These are phyloP conservation scores for Candida gigantensis DNA, from an alignment of 1,139 yeast genomes.

Conservation along the genomic window DNA sequence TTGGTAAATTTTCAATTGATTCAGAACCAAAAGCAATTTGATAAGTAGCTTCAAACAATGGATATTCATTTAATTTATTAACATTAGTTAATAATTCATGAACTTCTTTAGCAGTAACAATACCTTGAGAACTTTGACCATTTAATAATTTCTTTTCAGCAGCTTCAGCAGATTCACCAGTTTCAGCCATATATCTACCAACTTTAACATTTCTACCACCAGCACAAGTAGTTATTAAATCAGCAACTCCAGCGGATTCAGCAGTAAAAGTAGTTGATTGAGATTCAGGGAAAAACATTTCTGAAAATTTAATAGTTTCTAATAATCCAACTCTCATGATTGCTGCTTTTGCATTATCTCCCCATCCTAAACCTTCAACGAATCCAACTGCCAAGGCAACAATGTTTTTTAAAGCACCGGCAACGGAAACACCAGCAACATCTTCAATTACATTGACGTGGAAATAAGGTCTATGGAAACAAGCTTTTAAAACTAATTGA, in stretches of 20 bases:
- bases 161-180: slow-evolving; percentile 43
- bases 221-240: slow-evolving; percentile 49
- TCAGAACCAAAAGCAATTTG: slow-evolving; percentile 46
- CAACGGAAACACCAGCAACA: slow-evolving; percentile 52
- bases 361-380: slow-evolving; percentile 53
- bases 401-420: slow-evolving; percentile 50
- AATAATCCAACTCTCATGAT: slow-evolving; percentile 50
- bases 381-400: slow-evolving; percentile 53
- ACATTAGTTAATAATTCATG: slow-evolving; percentile 44
- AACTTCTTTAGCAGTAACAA: slow-evolving; percentile 49
- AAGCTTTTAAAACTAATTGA: slow-evolving; percentile 39
- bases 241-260: slow-evolving; percentile 55
- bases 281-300: slow-evolving; percentile 45
- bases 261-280: slow-evolving; percentile 41
- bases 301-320: slow-evolving; percentile 45
- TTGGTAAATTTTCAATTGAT: slow-evolving; percentile 45
- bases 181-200: slow-evolving; percentile 49
- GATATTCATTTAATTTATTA: slow-evolving; percentile 37
- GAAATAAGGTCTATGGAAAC: slow-evolving; percentile 51
- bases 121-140: slow-evolving; percentile 54
- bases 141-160: slow-evolving; percentile 49
- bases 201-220: slow-evolving; percentile 54
- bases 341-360: slow-evolving; percentile 53
- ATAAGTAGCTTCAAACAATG: slow-evolving; percentile 51
- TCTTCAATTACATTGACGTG: slow-evolving; percentile 50